Evolutionary conservation across 257 asterid genomes (phyloP), one percentile per base, ranked within the genome.

Genomic region (Plantago major): DNA sequence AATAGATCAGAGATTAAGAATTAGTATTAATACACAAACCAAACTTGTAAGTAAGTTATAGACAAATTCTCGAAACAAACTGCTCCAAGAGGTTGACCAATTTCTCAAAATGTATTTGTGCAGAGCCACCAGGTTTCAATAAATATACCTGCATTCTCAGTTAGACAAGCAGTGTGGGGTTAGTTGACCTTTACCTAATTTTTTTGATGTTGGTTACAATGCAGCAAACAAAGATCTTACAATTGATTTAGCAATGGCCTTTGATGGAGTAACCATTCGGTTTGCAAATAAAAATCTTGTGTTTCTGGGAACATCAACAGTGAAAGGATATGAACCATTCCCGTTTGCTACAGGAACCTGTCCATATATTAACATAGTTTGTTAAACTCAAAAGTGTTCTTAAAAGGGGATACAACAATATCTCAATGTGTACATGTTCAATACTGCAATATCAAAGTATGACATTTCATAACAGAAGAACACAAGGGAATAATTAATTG

Each of bases 321-420:
- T 71, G 73, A 80, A 93, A 37, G 97, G 99, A 70, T 85, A 87
- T 40, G 91, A 83, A 42, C 95, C 96, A 71, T 91, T 55, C 74
- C 96, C 99, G 76, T 77, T 89, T 73, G 97, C 99, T 77, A 93
- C 97, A 42, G 99, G 99, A 76, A 93, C 99, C 99, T 93, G 84
- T 54, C 75, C 60, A 71, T 54, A 67, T 49, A 68, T 64, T 73
- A n/a, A 77, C 66, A 61, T 57, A 75, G 49, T 28, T 51, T 49
- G 66, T 50, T 55, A 65, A 57, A 46, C 49, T 48, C 15, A 46
- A 11, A 13, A 22, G 58, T 33, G 57, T 26, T 53, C 65, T 58
- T 44, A 16, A 52, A 66, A 60, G 37, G 61, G n/a, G 8, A 5
- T 22, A 3, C 18, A 33, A 7, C 40, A 2, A 4, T 33, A 33